phyloP scores from a whole-genome alignment of 768 basidiomycete genomes.

The Leucocoprinus birnbaumii region DNA sequence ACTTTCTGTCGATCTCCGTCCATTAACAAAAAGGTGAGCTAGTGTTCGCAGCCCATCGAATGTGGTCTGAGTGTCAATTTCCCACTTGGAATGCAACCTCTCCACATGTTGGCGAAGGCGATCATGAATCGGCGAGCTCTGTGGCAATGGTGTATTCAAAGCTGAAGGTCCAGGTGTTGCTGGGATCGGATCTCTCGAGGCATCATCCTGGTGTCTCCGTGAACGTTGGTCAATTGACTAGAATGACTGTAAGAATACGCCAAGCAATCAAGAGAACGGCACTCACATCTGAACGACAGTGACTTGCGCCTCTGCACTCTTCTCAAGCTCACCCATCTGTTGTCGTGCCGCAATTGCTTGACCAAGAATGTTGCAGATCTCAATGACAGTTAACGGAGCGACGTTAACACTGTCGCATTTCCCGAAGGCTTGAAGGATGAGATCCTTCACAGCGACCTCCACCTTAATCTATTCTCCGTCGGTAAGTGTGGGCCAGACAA shows the following conservation, averaged over 20 bases:
- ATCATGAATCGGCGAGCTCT: no score
- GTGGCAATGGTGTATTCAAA: no score
- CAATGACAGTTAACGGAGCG: constrained; percentile 92
- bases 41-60: no score
- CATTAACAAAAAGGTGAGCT: no score
- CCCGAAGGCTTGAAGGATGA: constrained; percentile 95
- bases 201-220: constrained; percentile 96
- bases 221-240: constrained; percentile 94
- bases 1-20: no score
- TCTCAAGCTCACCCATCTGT: constrained; percentile 99
- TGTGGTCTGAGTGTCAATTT: no score
- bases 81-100: no score
- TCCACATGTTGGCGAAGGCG: no score
- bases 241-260: constrained; percentile 40
- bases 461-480: constrained; percentile 99
- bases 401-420: constrained; percentile 99
- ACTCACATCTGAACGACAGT: constrained; percentile 90
- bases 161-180: no score
- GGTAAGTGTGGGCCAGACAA: constrained; percentile 91
- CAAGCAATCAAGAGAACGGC: constrained; percentile 1
- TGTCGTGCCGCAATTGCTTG: constrained; percentile 98
- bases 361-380: constrained; percentile 96
- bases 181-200: no score
- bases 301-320: constrained; percentile 93
- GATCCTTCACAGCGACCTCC: constrained; percentile 97